Conservation (phyloP, 2,329 filamentous ascomycete genomes). For the Ophiostoma quercus region DNA sequence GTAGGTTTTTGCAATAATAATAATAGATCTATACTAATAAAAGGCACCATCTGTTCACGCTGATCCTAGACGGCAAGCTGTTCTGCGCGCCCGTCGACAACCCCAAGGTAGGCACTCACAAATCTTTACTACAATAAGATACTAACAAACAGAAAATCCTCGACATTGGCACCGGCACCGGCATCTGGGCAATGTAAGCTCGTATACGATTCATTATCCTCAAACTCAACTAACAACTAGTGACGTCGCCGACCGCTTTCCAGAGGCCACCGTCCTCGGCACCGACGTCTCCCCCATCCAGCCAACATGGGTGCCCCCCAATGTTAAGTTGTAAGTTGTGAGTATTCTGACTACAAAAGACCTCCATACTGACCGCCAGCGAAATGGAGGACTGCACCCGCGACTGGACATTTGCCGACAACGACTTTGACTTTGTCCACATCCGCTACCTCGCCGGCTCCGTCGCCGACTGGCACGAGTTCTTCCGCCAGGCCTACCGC, state of each 20-base stretch:
- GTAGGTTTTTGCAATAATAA: slow-evolving; percentile 21
- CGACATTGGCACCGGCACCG: slow-evolving; percentile 33
- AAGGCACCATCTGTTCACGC: not conserved
- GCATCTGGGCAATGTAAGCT: slow-evolving; percentile 16
- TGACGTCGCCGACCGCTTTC: slow-evolving; percentile 43
- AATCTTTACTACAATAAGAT: not conserved
- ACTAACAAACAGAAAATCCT: slow-evolving; percentile 35
- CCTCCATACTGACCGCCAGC: slow-evolving; percentile 21
- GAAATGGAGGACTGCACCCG: slow-evolving; percentile 57
- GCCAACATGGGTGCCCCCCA: slow-evolving; percentile 51
- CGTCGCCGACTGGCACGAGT: slow-evolving; percentile 47
- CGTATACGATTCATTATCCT: no score
- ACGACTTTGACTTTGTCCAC: slow-evolving; percentile 54
- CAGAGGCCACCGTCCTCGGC: slow-evolving; percentile 44
- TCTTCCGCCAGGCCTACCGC: slow-evolving; percentile 45
- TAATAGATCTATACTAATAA: not conserved
- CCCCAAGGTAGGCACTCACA: not conserved
- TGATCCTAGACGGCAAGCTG: not conserved
- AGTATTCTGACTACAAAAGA: not conserved
- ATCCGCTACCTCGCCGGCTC: slow-evolving; percentile 49
- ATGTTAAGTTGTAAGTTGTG: slow-evolving; percentile 40
- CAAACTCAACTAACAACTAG: slow-evolving; percentile 33
- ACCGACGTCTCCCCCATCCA: slow-evolving; percentile 56
- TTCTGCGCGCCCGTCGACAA: not conserved
- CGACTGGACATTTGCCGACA: slow-evolving; percentile 44